phyloP scores from a whole-genome alignment of 2,329 filamentous ascomycete genomes.

The Diaporthe velutina region DNA sequence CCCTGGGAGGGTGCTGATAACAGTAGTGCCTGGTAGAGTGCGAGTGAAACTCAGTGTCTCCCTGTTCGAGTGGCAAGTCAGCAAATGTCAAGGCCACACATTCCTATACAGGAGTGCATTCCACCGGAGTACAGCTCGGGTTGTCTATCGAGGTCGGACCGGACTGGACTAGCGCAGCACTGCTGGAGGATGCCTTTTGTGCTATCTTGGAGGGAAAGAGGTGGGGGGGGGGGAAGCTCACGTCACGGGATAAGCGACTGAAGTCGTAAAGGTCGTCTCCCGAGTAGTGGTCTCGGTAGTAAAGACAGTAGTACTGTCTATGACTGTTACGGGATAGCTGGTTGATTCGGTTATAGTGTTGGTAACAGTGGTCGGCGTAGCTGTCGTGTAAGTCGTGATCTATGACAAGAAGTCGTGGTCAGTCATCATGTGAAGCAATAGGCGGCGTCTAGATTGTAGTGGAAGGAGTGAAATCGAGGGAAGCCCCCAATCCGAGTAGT shows the following conservation, averaged over 20 bases:
- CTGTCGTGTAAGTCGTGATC: slow-evolving; percentile 40
- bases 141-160: neutral
- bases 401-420: neutral
- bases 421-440: neutral
- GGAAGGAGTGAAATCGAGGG: neutral
- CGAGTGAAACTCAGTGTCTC: slow-evolving; percentile 5
- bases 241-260: slow-evolving; percentile 12
- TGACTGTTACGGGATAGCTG: slow-evolving; percentile 25
- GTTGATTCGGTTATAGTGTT: neutral
- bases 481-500: neutral
- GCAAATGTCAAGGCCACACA: neutral
- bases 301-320: slow-evolving; percentile 16
- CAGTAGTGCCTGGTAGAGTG: neutral
- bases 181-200: neutral
- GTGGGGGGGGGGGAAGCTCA: neutral
- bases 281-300: slow-evolving; percentile 8
- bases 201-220: neutral
- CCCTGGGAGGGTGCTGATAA: neutral
- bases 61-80: neutral
- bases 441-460: neutral
- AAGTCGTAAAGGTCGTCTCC: slow-evolving; percentile 15
- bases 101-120: neutral
- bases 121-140: neutral
- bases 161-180: neutral
- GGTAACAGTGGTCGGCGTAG: slow-evolving; percentile 3